These are phyloP conservation scores for Thalassia testudinum DNA, from an alignment of 116 monocot species.

Conservation along the genomic window DNA sequence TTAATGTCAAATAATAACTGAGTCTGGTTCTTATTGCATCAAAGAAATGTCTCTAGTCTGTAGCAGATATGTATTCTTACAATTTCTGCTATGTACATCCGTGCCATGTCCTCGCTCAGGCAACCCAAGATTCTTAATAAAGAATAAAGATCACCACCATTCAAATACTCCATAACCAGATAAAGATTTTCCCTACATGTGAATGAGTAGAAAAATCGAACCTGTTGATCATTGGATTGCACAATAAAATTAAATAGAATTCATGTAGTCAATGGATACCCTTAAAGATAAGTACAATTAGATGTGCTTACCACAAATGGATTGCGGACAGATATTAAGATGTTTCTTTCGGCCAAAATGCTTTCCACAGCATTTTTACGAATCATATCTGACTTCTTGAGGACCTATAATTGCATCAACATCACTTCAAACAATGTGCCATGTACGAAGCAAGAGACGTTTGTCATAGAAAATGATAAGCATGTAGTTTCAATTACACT, in stretches of 20 bases:
- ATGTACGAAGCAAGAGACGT: too few relatives aligned
- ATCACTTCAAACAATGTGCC: neutral
- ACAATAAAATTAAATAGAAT: constrained; percentile 14
- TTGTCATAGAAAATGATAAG: too few relatives aligned
- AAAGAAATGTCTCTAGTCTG: too few relatives aligned
- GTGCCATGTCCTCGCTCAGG: constrained; percentile 88
- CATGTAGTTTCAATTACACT: too few relatives aligned
- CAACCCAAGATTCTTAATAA: constrained; percentile 89
- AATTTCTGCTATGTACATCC: constrained; percentile 84
- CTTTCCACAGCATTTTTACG: constrained; percentile 99
- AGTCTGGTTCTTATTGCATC: too few relatives aligned
- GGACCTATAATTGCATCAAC: constrained; percentile 73
- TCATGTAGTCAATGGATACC: neutral
- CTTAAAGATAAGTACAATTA: neutral
- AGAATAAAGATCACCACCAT: constrained; percentile 96
- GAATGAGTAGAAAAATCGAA: constrained; percentile 97
- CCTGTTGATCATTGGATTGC: constrained; percentile 37
- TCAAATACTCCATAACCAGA: constrained; percentile 96
- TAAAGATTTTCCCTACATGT: constrained; percentile 98
- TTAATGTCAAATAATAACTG: too few relatives aligned
- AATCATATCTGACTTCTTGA: constrained; percentile 92
- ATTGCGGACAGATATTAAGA: constrained; percentile 88
- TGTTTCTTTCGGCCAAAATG: constrained; percentile 89
- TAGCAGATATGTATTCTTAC: too few relatives aligned
- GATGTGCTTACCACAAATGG: constrained; percentile 84